Base-by-base conservation (phyloP, 2,329 filamentous ascomycete genomes). In the Clarireedia monteithiana region DNA sequence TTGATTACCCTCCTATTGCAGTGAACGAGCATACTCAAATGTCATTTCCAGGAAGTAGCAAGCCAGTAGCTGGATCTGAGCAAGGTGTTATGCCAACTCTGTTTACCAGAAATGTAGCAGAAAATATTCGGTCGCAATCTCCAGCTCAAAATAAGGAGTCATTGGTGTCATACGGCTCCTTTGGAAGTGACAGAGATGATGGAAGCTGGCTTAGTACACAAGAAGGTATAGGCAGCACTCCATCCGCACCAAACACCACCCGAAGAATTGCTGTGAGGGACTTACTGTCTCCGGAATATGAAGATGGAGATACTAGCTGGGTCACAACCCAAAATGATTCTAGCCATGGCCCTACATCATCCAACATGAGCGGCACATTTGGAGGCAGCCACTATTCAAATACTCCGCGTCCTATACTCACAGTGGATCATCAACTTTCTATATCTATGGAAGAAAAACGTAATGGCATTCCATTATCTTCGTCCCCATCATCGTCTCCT, bases 181-280 rank as follows among this genome's bases (percentile, higher is more conserved):
- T 10, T 10, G 17, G 20, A 50, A 34, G 24, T 26, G 45, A 40
- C 50, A 17, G 2, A 5, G n/a, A 10, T 12, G 52, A 55, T 44
- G 52, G 50, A 10, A 55, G 52, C 14, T 55, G 52, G 52, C 46
- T 50, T 30, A 55, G 26, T 17, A 55, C 52, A 23, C 52, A 55
- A 55, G 52, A 55, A 50, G 44, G 40, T 23, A 24, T 55, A 12
- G 6, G 12, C n/a, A 7, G 23, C 12, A 55, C 38, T 55, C 46
- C 46, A 36, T 55, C 46, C 7, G 38, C 20, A 20, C 20, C 26
- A 17, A n/a, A 7, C 14, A 34, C 45, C n/a, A 20, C n/a, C 14
- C 34, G 40, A n/a, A 45, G 12, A n/a, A 46, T 26, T 7, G 27
- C 17, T 12, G 15, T 50, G 3, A 24, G n/a, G 42, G 26, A 24